Evolutionary conservation across 768 basidiomycete species (phyloP).

Genomic region (Paxillus ammoniavirescens): DNA sequence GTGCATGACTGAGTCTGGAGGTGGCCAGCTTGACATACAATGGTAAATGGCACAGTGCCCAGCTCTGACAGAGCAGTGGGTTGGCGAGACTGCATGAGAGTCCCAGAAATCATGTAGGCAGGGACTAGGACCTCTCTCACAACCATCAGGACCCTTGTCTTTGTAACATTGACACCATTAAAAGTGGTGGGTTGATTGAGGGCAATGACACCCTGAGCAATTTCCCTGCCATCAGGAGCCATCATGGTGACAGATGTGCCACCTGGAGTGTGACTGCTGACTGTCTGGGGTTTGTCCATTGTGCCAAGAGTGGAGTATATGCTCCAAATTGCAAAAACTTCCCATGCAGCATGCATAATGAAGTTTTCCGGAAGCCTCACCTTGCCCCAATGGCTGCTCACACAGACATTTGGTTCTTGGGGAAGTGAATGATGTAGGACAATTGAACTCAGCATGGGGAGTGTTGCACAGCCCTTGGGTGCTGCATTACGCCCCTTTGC

Average conservation of each 20-base stretch:
- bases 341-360: background rate
- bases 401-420: no score
- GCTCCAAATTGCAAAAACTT: constrained; percentile 12
- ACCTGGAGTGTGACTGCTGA: background rate
- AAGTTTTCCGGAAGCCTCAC: no score
- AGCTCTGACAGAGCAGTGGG: background rate
- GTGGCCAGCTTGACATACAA: background rate
- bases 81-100: background rate
- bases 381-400: no score
- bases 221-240: background rate
- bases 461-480: no score
- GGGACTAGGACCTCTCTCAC: background rate
- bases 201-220: background rate
- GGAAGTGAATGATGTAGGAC: no score
- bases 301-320: constrained; percentile 3
- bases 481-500: no score
- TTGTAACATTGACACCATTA: background rate
- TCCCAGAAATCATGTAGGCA: background rate
- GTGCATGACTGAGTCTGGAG: background rate
- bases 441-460: no score
- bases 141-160: background rate
- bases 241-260: background rate
- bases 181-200: background rate
- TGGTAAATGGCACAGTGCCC: background rate
- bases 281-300: background rate